Evolutionary conservation across 2,329 filamentous ascomycete species (phyloP).

Genomic region (Drechslera avenae): DNA sequence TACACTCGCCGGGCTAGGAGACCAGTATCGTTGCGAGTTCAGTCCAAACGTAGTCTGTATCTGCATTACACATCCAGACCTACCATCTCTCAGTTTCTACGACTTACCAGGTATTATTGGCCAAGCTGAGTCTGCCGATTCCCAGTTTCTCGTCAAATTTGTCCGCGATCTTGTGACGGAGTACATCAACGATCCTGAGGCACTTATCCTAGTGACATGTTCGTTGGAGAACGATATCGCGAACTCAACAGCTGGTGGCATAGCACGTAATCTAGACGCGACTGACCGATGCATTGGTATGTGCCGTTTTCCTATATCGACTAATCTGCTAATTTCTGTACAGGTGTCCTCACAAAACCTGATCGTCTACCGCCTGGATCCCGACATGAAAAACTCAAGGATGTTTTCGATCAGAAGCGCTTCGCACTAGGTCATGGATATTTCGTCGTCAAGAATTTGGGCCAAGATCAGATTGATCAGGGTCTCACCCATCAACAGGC

Average conservation of each 20-base stretch:
- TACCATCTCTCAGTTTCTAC: constrained; percentile 80
- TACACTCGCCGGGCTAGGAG: neutral
- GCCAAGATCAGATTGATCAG: constrained; percentile 56
- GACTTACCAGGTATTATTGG: constrained; percentile 85
- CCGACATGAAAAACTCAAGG: constrained; percentile 60
- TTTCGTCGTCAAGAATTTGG: constrained; percentile 73
- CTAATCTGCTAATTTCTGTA: constrained; percentile 14
- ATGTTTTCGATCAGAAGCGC: constrained; percentile 65
- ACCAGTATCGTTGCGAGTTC: constrained; percentile 65
- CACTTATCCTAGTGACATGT: constrained; percentile 77
- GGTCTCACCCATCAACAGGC: constrained; percentile 55
- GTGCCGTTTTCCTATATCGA: neutral
- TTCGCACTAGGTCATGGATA: constrained; percentile 75
- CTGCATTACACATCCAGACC: constrained; percentile 71
- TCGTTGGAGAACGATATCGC: constrained; percentile 80
- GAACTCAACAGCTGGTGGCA: constrained; percentile 72
- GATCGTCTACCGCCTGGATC: constrained; percentile 67
- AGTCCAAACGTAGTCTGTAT: constrained; percentile 81
- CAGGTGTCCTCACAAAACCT: constrained; percentile 84
- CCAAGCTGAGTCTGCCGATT: constrained; percentile 59
- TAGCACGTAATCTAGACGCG: constrained; percentile 49
- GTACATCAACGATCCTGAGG: constrained; percentile 71
- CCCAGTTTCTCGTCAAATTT: constrained; percentile 65
- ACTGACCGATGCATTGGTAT: constrained; percentile 52
- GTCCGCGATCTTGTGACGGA: constrained; percentile 72